Base-by-base conservation (phyloP, 2,329 filamentous ascomycete species). In the Bipolaris oryzae region DNA sequence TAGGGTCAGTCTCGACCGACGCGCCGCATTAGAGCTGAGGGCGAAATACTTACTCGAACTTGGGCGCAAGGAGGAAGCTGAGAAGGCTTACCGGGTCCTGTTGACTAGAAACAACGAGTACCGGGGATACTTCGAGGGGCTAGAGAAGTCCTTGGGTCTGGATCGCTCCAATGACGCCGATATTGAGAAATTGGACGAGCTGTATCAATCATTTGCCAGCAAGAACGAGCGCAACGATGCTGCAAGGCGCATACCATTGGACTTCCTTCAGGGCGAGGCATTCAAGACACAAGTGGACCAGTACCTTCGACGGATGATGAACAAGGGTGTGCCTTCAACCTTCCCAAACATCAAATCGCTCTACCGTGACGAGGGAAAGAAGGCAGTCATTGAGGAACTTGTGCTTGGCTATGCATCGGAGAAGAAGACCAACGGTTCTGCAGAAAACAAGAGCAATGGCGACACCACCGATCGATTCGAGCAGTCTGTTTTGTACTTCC, bases 321-420 rank as follows among this genome's bases (percentile, higher is more conserved):
- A 90, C 76, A 96, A 94, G 78, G 95, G 94, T 10, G 90, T 98
- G 3, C 94, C 95, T 1, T 99, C 95, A 2, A 93, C 94, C 3
- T 99, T 99, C 77, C 92, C 92, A 34, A 99, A 98, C 76, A 84
- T 99, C 58, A 99, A 99, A 80, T 88, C 96, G 64, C 84, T 99
- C 20, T 99, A 98, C 79, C 83, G 83, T 13, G 88, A 96, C 74
- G 66, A 84, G 0, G 84, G 79, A 66, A 99, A 99, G 81, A 90
- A 89, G 73, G 83, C 89, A n/a, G 84, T 83, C 0, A 85, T 99
- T 38, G 86, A 89, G 62, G 82, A 87, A 35, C 77, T 98, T 38
- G 92, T 91, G 1, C 86, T 95, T 67, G 86, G 89, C 50, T 98
- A 97, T 70, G 82, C 91, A 11, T 80, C 87, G 18, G 85, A 85